phyloP scores from a whole-genome alignment of 1,139 yeast species.

The Magnusiomyces clavatus region DNA sequence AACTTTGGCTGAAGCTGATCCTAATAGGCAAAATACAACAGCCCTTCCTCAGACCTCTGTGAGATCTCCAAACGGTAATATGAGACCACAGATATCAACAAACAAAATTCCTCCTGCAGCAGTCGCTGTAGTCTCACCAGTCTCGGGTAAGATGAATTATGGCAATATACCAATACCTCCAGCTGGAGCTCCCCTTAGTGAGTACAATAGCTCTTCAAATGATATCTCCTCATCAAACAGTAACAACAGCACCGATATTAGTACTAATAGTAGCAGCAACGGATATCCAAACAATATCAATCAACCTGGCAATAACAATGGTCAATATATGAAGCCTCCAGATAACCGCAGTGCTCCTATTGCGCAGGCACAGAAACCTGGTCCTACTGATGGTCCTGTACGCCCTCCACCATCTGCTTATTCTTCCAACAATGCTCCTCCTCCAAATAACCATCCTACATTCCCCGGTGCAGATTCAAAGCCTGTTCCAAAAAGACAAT shows the following conservation, averaged over 20 bases:
- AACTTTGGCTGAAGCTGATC: conserved; percentile 16
- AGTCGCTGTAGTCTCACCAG: conserved; percentile 16
- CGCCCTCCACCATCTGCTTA: too few species aligned
- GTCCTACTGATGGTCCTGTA: too few species aligned
- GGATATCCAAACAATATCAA: background rate
- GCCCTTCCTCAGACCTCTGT: conserved; percentile 4
- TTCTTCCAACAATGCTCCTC: too few species aligned
- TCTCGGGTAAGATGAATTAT: conserved; percentile 9
- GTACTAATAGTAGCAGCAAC: background rate
- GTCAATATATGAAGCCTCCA: background rate
- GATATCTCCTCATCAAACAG: background rate
- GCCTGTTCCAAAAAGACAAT: too few species aligned
- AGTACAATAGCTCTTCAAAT: conserved; percentile 16
- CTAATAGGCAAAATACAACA: conserved; percentile 15
- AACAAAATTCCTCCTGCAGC: conserved; percentile 24
- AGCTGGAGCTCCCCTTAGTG: too few species aligned
- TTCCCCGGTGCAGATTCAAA: too few species aligned
- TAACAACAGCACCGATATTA: background rate
- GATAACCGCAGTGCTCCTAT: too few species aligned
- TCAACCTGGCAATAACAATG: conserved; percentile 8
- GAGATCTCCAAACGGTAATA: conserved; percentile 7
- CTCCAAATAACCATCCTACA: too few species aligned
- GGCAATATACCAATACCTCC: too few species aligned
- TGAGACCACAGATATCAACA: conserved; percentile 19
- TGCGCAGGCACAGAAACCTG: too few species aligned